Evolutionary conservation across 495 filamentous ascomycete genomes (phyloP).

Genomic region (Terfezia claveryi): DNA sequence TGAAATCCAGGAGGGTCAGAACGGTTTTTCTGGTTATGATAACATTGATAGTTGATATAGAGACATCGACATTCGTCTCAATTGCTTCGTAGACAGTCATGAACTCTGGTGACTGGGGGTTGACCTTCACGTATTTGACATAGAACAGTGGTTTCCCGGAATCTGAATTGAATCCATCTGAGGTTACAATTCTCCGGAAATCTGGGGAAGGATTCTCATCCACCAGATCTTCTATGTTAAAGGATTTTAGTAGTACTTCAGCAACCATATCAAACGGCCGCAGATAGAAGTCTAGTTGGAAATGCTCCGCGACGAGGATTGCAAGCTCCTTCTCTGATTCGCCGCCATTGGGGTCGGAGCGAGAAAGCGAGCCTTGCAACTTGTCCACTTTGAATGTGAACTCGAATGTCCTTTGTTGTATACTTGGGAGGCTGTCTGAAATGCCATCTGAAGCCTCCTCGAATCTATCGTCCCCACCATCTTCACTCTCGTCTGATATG

Average conservation of each 20-base stretch:
- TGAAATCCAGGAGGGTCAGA: conserved; percentile 84
- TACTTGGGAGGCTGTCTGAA: conserved; percentile 37
- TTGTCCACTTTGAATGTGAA: conserved; percentile 89
- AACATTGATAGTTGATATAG: conserved; percentile 84
- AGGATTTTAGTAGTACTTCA: conserved; percentile 61
- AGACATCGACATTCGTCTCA: conserved; percentile 75
- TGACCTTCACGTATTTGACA: conserved; percentile 74
- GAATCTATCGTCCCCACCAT: conserved; percentile 38
- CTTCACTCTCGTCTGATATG: conserved; percentile 51
- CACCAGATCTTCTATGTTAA: conserved; percentile 89
- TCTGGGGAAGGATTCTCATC: conserved; percentile 72
- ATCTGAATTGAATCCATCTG: conserved; percentile 37
- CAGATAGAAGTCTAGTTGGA: conserved; percentile 67
- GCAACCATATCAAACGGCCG: conserved; percentile 80
- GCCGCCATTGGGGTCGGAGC: conserved; percentile 57
- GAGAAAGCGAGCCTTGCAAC: conserved; percentile 75
- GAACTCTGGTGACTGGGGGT: conserved; percentile 79
- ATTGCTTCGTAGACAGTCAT: conserved; percentile 77
- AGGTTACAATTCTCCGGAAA: conserved; percentile 89
- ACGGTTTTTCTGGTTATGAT: conserved; percentile 84
- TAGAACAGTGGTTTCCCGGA: conserved; percentile 56
- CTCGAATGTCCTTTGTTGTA: conserved; percentile 76
- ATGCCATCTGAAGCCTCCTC: conserved; percentile 39
- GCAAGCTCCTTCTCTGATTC: conserved; percentile 64
- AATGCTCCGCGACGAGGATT: conserved; percentile 75